A percentile compares a stretch with the other conserved stretches of the same genome.
Conservation (phyloP, 352 stramenopile genomes). For the Pythium monospermum region DNA sequence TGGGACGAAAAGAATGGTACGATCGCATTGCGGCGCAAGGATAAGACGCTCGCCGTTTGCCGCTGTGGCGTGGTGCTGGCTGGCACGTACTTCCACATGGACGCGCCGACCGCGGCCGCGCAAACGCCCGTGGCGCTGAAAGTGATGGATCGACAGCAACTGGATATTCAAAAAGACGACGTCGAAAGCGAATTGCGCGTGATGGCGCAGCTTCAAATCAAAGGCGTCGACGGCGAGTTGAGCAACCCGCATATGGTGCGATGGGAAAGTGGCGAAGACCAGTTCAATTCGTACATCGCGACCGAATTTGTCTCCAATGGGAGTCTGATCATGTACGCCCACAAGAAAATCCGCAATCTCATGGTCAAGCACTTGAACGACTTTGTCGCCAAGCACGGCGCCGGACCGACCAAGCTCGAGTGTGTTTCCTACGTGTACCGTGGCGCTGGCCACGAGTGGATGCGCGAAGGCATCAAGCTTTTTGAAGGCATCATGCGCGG, state of each 20-base stretch:
- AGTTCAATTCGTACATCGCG: slow-evolving; percentile 75
- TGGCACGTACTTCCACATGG: slow-evolving; percentile 62
- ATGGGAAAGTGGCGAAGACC: slow-evolving; percentile 70
- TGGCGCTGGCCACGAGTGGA: slow-evolving; percentile 68
- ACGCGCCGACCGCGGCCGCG: slow-evolving; percentile 29
- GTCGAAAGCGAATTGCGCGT: slow-evolving; percentile 77
- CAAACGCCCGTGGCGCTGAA: slow-evolving; percentile 74
- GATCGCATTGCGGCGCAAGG: slow-evolving; percentile 65
- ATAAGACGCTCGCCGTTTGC: slow-evolving; percentile 64
- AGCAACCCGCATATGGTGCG: slow-evolving; percentile 68
- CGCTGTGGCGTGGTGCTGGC: slow-evolving; percentile 79
- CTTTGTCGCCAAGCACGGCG: slow-evolving; percentile 53
- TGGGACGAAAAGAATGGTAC: slow-evolving; percentile 63
- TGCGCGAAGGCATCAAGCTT: slow-evolving; percentile 59
- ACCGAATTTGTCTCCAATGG: slow-evolving; percentile 81
- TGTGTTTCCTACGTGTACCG: slow-evolving; percentile 79
- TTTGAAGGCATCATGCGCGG: slow-evolving; percentile 64
- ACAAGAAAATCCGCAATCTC: slow-evolving; percentile 61
- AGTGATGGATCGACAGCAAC: slow-evolving; percentile 69
- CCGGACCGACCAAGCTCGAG: slow-evolving; percentile 66
- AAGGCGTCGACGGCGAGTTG: slow-evolving; percentile 65
- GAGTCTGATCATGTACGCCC: slow-evolving; percentile 64
- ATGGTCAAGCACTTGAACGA: slow-evolving; percentile 69
- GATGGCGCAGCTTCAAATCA: slow-evolving; percentile 74
- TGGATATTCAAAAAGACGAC: slow-evolving; percentile 73